These are phyloP conservation scores for Umbelopsis ramanniana DNA, from an alignment of 192 early-diverging fungal genomes.

Conservation along the genomic window DNA sequence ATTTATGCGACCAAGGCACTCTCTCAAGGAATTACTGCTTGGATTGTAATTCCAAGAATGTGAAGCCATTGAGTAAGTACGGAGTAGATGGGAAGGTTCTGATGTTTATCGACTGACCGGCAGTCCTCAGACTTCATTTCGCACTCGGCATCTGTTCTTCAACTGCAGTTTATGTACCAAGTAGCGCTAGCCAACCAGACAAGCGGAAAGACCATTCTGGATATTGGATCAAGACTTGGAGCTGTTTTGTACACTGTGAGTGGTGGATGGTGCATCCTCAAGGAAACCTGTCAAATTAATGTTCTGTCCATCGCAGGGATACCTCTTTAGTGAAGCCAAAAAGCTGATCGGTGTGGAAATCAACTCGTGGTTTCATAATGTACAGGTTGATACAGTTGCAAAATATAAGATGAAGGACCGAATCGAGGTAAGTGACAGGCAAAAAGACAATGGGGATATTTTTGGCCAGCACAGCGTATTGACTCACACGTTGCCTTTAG, in stretches of 20 bases:
- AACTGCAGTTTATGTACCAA: constrained; percentile 60
- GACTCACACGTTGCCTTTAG: constrained; percentile 8
- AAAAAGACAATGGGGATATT: neutral
- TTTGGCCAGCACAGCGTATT: neutral
- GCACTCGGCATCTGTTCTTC: constrained; percentile 59
- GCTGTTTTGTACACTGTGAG: constrained; percentile 61
- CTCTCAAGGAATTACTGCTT: constrained; percentile 58
- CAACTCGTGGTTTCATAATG: constrained; percentile 60
- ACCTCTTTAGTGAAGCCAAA: constrained; percentile 55
- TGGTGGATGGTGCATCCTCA: neutral
- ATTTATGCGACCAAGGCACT: constrained; percentile 58
- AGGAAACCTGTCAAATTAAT: too few relatives aligned
- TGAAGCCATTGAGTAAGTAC: constrained; percentile 46
- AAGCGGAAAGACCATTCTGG: constrained; percentile 54
- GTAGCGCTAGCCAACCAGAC: constrained; percentile 45
- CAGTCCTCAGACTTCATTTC: constrained; percentile 56
- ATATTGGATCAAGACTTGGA: constrained; percentile 63
- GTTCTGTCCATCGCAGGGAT: constrained; percentile 34
- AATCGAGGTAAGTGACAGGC: constrained; percentile 41
- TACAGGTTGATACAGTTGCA: constrained; percentile 52
- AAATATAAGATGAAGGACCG: constrained; percentile 59
- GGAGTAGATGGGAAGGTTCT: neutral
- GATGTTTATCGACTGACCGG: neutral
- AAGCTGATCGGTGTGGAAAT: constrained; percentile 63
- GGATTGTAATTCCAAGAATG: constrained; percentile 55